Percentiles rank a stretch among this genome's conserved stretches.
Conservation (phyloP, 2,329 filamentous ascomycete species). For the Fusarium sublunatum region DNA sequence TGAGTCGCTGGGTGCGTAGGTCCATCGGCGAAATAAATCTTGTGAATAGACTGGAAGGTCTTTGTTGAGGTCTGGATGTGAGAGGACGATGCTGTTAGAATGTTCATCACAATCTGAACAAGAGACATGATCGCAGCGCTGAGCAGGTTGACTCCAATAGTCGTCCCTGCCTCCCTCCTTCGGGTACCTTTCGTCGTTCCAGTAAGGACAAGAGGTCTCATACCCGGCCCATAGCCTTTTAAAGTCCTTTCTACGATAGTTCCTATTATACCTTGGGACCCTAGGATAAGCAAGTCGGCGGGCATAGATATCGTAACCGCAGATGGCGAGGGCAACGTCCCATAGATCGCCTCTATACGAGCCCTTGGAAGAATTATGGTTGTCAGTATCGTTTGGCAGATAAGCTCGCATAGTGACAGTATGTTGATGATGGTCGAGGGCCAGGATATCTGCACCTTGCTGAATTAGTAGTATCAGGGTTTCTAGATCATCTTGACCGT, state of each 20-base stretch:
- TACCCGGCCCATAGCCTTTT: slow-evolving; percentile 22
- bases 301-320: slow-evolving; percentile 1
- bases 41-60: background rate
- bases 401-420: slow-evolving; percentile 11
- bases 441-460: background rate
- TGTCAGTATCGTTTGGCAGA: slow-evolving; percentile 9
- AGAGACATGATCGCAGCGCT: slow-evolving; percentile 6
- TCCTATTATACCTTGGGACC: slow-evolving; percentile 10
- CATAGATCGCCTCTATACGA: slow-evolving; percentile 30
- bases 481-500: slow-evolving; percentile 1
- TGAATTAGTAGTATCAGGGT: background rate
- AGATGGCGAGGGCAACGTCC: slow-evolving; percentile 21
- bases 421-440: slow-evolving; percentile 6
- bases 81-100: fast-evolving
- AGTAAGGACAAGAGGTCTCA: slow-evolving; percentile 26
- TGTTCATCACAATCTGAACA: slow-evolving; percentile 12
- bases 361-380: slow-evolving; percentile 11
- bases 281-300: slow-evolving; percentile 9
- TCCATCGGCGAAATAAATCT: background rate
- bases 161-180: background rate
- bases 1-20: background rate
- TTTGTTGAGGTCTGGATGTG: background rate
- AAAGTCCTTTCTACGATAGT: slow-evolving; percentile 22
- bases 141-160: slow-evolving; percentile 16
- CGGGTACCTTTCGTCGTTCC: slow-evolving; percentile 18